phyloP scores from a whole-genome alignment of 1,284 basidiomycete genomes.

The Sutorius eximius region DNA sequence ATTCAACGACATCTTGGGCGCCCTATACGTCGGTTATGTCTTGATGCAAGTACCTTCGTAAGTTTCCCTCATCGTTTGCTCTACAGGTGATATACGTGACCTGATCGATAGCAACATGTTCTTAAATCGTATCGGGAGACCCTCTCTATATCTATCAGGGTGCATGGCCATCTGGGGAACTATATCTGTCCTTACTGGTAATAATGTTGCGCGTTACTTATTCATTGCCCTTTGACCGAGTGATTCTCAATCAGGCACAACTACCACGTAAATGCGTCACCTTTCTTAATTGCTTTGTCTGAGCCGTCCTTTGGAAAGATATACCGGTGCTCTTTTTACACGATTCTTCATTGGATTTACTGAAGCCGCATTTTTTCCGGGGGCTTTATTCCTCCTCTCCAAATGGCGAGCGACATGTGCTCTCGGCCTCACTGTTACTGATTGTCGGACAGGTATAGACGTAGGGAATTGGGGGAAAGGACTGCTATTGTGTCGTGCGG shows the following conservation, averaged over 20 bases:
- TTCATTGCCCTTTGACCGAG: not conserved
- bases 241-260: slow-evolving; percentile 9
- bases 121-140: slow-evolving; percentile 68
- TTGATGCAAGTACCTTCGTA: slow-evolving; percentile 59
- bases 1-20: slow-evolving; percentile 70
- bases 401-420: slow-evolving; percentile 47
- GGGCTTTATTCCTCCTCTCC: slow-evolving; percentile 46
- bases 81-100: not conserved
- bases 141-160: slow-evolving; percentile 71
- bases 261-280: slow-evolving; percentile 21
- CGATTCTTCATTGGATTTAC: slow-evolving; percentile 71
- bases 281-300: slow-evolving; percentile 9
- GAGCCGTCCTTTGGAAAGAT: slow-evolving; percentile 42
- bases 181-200: slow-evolving; percentile 63
- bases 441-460: slow-evolving; percentile 48
- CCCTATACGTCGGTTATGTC: slow-evolving; percentile 72
- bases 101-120: slow-evolving; percentile 61
- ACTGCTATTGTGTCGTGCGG: slow-evolving; percentile 75
- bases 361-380: slow-evolving; percentile 77
- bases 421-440: not conserved
- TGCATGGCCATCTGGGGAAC: slow-evolving; percentile 77
- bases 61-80: not conserved
- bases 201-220: slow-evolving; percentile 14
- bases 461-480: slow-evolving; percentile 66
- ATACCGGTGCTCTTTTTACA: slow-evolving; percentile 64